Conservation (phyloP, 768 basidiomycete genomes). For the Tephrocybe sp. region DNA sequence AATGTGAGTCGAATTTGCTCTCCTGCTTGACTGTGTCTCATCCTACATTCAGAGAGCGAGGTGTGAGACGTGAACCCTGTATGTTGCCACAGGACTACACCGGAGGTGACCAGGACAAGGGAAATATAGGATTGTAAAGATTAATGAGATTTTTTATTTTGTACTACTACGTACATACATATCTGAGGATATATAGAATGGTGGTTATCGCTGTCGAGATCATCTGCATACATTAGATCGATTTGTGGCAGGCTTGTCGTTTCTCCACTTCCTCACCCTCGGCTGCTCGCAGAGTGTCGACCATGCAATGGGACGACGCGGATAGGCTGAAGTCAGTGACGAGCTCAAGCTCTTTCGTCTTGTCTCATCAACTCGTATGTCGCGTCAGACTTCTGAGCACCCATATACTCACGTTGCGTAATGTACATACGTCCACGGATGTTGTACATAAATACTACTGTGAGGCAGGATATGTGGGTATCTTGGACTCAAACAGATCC, state of each 20-base stretch:
- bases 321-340: slow-evolving; percentile 89
- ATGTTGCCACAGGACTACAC: slow-evolving; percentile 63
- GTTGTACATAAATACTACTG: slow-evolving; percentile 95
- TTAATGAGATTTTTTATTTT: slow-evolving; percentile 1
- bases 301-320: slow-evolving; percentile 61
- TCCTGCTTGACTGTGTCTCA: slow-evolving; percentile 1
- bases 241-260: slow-evolving; percentile 71
- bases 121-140: slow-evolving; percentile 40
- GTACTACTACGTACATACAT: slow-evolving; percentile 5
- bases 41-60: slow-evolving; percentile 52
- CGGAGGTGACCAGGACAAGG: slow-evolving; percentile 44
- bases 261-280: slow-evolving; percentile 68
- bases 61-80: slow-evolving; percentile 56
- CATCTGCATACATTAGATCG: too few relatives aligned
- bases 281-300: slow-evolving; percentile 56
- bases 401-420: not conserved
- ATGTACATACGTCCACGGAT: slow-evolving; percentile 73
- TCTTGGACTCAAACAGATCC: too few relatives aligned
- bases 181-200: too few relatives aligned
- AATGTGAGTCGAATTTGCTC: slow-evolving; percentile 61
- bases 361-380: slow-evolving; percentile 92
- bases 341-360: slow-evolving; percentile 91
- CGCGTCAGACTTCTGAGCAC: not conserved
- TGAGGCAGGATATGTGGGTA: slow-evolving; percentile 98
- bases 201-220: too few relatives aligned